Base-by-base conservation (phyloP, 2,329 filamentous ascomycete genomes). In the Hypoxylon sp. region DNA sequence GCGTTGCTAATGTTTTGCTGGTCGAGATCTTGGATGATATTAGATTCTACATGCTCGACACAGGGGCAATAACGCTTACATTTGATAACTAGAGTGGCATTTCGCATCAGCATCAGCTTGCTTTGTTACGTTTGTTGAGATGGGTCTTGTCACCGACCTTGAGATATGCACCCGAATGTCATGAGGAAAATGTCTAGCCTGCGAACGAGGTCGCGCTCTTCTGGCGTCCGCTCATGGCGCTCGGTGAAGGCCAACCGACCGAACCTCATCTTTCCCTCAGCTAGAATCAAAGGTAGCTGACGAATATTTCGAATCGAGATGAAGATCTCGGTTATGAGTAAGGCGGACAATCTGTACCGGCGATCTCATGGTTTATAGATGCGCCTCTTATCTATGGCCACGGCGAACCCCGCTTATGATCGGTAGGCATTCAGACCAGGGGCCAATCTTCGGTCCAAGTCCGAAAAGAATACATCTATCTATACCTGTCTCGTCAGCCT, bases 161-260 rank as follows among this genome's bases (percentile, higher is more conserved):
- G 72, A 6, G 72, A 74, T 3, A 74, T 57, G 31, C 72, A 74
- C 3, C 72, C 71, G 52, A 73, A 74, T 9, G 70, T 70, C 71
- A 74, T 70, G 13, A 74, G 66, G 56, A 73, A 74, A 27, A 73
- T 67, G 46, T 74, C 72, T 3, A 74, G 56, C 49, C 71, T 68
- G 6, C 68, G 65, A 33, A 74, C 72, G 11, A 74, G 63, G 51
- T 70, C 68, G 33, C 63, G 60, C 60, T 74, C 72, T 27, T 73
- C 64, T 2, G 70, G 62, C 18, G 68, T 66, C 18, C 69, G 67
- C 55, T 71, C 63, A 58, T 70, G 66, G 26, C 61, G 60, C 43
- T 66, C 62, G n/a, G 59, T 42, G 24, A 68, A 65, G 5, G 65
- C 65, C 21, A 64, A 40, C 29, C 57, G 58, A 21, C 58, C 58